Percentiles rank a stretch among this genome's conserved stretches.
Conservation (phyloP, 176 grass and related monocot species). For the Otatea glauca region DNA sequence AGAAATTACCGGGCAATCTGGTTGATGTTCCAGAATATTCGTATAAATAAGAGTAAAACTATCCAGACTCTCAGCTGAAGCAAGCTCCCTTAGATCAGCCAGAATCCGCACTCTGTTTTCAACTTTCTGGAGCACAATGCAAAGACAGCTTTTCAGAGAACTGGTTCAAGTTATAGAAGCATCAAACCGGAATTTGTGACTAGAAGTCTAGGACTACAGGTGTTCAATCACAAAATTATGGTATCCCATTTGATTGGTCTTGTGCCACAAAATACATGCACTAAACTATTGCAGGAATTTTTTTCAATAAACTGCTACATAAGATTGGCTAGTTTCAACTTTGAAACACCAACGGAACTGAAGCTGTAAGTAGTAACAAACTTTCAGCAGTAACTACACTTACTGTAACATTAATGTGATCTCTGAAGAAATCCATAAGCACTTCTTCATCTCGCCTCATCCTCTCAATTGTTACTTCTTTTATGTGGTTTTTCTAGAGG, state of each 20-base stretch:
- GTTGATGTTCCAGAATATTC: constrained; percentile 97
- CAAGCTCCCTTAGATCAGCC: constrained; percentile 95
- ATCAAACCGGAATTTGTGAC: background rate
- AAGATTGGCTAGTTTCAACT: constrained; percentile 11
- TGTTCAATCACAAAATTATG: constrained; percentile 10
- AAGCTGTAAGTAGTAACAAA: constrained; percentile 39
- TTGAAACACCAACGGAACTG: background rate
- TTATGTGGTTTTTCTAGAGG: constrained; percentile 81
- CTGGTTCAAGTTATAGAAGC: constrained; percentile 26
- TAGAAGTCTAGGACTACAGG: constrained; percentile 5
- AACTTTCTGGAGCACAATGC: constrained; percentile 78
- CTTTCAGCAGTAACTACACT: constrained; percentile 52
- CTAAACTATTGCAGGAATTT: background rate
- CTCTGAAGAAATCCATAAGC: constrained; percentile 98
- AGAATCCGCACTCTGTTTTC: constrained; percentile 93
- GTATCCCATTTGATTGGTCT: constrained; percentile 22
- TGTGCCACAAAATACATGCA: constrained; percentile 25
- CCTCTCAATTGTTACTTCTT: constrained; percentile 83
- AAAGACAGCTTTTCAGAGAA: constrained; percentile 33
- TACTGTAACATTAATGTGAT: constrained; percentile 84
- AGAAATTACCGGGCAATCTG: constrained; percentile 90
- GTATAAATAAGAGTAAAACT: constrained; percentile 97
- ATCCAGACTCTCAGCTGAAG: constrained; percentile 97
- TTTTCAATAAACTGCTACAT: constrained; percentile 13
- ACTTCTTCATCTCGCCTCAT: constrained; percentile 99